Percentiles rank a stretch among this genome's conserved stretches.
These are phyloP conservation scores for Xylaria sp. DNA, from an alignment of 2,329 filamentous ascomycete species.

Conservation along the genomic window DNA sequence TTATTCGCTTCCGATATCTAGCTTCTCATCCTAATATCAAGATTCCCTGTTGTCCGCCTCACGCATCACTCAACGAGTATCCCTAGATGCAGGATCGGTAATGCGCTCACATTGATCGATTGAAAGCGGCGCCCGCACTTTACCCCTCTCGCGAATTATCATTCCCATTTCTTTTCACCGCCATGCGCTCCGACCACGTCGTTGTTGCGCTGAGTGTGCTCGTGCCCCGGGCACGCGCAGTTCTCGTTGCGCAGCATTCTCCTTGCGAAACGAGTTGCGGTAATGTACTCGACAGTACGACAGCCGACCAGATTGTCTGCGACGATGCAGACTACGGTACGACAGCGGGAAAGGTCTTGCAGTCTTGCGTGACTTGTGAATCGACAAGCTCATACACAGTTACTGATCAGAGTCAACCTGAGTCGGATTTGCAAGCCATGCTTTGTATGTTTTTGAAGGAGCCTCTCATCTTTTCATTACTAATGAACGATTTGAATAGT, in stretches of 20 bases:
- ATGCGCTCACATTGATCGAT: background rate
- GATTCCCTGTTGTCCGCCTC: background rate
- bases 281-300: constrained; percentile 56
- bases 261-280: constrained; percentile 59
- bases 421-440: constrained; percentile 58
- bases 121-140: background rate
- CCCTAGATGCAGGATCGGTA: constrained; percentile 8
- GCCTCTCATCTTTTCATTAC: background rate
- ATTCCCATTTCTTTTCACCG: background rate
- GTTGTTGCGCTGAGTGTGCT: constrained; percentile 17
- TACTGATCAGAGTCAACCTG: constrained; percentile 41
- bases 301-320: constrained; percentile 56
- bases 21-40: background rate
- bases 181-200: constrained; percentile 11
- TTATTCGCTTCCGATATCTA: background rate
- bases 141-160: constrained; percentile 1
- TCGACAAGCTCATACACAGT: constrained; percentile 53
- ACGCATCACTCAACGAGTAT: background rate
- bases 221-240: constrained; percentile 2
- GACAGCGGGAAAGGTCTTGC: constrained; percentile 54
- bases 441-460: constrained; percentile 55
- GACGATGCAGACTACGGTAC: constrained; percentile 47
- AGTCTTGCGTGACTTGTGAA: constrained; percentile 60
- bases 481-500: constrained; percentile 47
- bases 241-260: constrained; percentile 42